Percentiles rank a stretch among this genome's conserved stretches.
phyloP scores from a whole-genome alignment of 257 asterid genomes.

The Penstemon newberryi region DNA sequence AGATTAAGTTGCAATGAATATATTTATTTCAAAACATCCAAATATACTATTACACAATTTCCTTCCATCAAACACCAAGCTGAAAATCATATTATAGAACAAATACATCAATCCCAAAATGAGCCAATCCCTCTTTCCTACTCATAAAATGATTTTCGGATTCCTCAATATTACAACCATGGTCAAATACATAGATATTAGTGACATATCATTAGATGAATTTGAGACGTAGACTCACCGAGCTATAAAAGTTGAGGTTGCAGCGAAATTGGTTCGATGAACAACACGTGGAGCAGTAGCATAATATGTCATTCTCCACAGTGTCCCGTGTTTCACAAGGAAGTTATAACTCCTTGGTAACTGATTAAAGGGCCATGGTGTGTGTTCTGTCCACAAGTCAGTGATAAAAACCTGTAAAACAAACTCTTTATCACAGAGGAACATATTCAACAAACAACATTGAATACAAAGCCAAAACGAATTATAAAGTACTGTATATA shows the following conservation, averaged over 20 bases:
- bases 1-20: background rate
- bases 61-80: conserved; percentile 15
- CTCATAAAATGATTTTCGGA: background rate
- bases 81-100: background rate
- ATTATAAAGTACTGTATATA: background rate
- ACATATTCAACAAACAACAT: conserved; percentile 29
- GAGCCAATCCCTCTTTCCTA: background rate
- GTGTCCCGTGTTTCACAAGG: conserved; percentile 87
- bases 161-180: background rate
- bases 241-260: conserved; percentile 94
- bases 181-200: background rate
- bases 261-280: conserved; percentile 95
- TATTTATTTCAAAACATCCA: background rate
- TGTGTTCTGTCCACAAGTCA: conserved; percentile 97
- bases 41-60: background rate
- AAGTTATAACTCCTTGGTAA: conserved; percentile 92
- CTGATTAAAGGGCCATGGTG: conserved; percentile 99
- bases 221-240: conserved; percentile 52
- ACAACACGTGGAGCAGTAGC: conserved; percentile 86
- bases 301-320: conserved; percentile 93
- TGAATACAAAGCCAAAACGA: conserved; percentile 8
- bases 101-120: background rate
- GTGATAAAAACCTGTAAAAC: conserved; percentile 74
- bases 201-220: background rate
- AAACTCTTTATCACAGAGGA: conserved; percentile 27